These are phyloP conservation scores for grape (Vitis vinifera) DNA, from an alignment of 164 flowering plant genomes.

Conservation along the genomic window DNA sequence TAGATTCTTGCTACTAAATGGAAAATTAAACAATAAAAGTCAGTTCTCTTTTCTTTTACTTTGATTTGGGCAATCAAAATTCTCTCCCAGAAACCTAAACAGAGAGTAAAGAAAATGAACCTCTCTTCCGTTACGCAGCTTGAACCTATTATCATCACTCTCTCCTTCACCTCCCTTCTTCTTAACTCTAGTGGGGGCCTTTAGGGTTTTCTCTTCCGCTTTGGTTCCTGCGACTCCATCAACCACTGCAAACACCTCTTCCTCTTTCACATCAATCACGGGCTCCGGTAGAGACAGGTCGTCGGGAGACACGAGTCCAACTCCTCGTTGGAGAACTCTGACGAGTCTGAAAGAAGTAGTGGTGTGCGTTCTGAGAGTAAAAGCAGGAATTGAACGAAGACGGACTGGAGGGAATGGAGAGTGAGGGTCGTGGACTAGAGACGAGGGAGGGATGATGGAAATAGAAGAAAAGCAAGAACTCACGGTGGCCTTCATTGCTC, in stretches of 20 bases:
- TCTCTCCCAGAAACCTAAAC: background rate
- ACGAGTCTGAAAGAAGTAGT: background rate
- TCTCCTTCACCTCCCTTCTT: slow-evolving; percentile 36
- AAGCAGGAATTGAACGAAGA: slow-evolving; percentile 1
- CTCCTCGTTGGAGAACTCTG: slow-evolving; percentile 12
- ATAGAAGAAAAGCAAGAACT: slow-evolving; percentile 10
- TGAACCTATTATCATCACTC: slow-evolving; percentile 44
- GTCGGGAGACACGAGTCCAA: slow-evolving; percentile 14
- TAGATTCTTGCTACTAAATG: too few species aligned
- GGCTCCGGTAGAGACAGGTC: slow-evolving; percentile 1
- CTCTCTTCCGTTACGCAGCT: slow-evolving; percentile 65
- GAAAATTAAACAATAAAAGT: too few species aligned
- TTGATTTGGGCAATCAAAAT: background rate
- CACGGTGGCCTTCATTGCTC: slow-evolving; percentile 17
- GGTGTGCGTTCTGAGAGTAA: background rate
- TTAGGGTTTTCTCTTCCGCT: slow-evolving; percentile 16
- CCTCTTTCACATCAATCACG: slow-evolving; percentile 4
- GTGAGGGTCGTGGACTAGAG: slow-evolving; percentile 4
- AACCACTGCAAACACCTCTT: background rate
- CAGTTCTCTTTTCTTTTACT: background rate
- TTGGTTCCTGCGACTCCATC: slow-evolving; percentile 13
- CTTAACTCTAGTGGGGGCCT: slow-evolving; percentile 7
- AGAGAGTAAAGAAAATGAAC: slow-evolving; percentile 22
- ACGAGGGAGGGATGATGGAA: slow-evolving; percentile 9
- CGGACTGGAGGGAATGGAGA: slow-evolving; percentile 9